phyloP scores from a whole-genome alignment of 306 rosid genomes.

The Psophocarpus tetragonolobus region DNA sequence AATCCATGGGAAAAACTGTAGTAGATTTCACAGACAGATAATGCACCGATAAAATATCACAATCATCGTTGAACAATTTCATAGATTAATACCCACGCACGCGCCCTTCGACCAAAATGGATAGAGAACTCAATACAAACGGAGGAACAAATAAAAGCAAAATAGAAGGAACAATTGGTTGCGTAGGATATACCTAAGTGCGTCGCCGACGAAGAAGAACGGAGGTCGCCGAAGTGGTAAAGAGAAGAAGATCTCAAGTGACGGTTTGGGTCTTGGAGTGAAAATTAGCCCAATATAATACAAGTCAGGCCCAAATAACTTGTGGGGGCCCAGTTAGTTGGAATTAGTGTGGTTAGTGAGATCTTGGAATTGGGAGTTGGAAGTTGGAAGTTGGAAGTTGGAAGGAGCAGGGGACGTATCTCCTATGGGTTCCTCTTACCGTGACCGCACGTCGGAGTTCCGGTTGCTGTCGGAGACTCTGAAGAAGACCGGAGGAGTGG shows the following conservation, averaged over 20 bases:
- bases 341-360: background rate
- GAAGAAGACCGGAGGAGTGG: slow-evolving; percentile 61
- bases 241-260: background rate
- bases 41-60: no score
- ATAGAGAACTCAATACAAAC: background rate
- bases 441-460: slow-evolving; percentile 93
- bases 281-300: background rate
- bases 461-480: slow-evolving; percentile 69
- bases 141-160: background rate
- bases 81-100: no score
- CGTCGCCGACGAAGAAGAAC: background rate
- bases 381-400: background rate
- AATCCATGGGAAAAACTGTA: no score
- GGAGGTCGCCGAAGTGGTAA: background rate
- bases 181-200: background rate
- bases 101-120: background rate
- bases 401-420: background rate
- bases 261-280: background rate
- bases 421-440: slow-evolving; percentile 64
- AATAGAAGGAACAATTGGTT: background rate
- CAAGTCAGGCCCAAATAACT: background rate
- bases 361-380: background rate
- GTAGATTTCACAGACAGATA: no score
- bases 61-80: no score
- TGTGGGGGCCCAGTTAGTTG: slow-evolving; percentile 27